Percentiles rank a stretch among this genome's conserved stretches.
These are phyloP conservation scores for Volutella citrinella DNA, from an alignment of 2,329 filamentous ascomycete genomes.

Conservation along the genomic window DNA sequence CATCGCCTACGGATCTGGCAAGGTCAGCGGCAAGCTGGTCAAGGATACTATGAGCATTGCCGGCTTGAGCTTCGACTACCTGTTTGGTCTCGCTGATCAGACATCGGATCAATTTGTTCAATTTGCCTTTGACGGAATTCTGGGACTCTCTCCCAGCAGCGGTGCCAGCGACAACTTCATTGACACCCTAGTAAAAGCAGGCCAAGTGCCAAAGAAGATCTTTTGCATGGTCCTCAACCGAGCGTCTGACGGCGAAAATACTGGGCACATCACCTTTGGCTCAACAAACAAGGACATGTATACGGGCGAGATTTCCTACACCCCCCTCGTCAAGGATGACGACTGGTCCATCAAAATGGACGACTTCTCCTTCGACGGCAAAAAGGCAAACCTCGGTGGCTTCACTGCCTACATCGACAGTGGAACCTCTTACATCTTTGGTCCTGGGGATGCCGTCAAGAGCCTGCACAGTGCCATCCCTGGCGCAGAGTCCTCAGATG, in stretches of 20 bases:
- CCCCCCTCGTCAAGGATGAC: constrained; percentile 47
- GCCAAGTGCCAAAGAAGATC: constrained; percentile 59
- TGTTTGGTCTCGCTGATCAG: constrained; percentile 69
- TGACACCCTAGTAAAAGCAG: constrained; percentile 54
- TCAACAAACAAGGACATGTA: constrained; percentile 64
- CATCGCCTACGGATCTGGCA: constrained; percentile 75
- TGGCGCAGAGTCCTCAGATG: constrained; percentile 54
- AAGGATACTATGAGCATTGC: constrained; percentile 67
- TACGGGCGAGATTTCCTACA: constrained; percentile 67
- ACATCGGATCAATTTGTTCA: constrained; percentile 71
- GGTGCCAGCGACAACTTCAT: constrained; percentile 65
- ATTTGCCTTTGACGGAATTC: constrained; percentile 85
- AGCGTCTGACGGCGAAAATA: constrained; percentile 59
- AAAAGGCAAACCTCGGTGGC: constrained; percentile 52
- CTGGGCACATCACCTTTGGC: constrained; percentile 78
- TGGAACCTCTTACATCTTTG: constrained; percentile 76
- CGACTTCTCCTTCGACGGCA: constrained; percentile 61
- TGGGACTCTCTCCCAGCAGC: constrained; percentile 68
- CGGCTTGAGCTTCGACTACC: constrained; percentile 59
- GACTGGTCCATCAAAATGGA: constrained; percentile 74
- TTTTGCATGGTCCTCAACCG: constrained; percentile 72
- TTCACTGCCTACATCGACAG: constrained; percentile 74
- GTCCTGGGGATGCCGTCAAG: constrained; percentile 64
- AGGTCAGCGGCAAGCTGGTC: constrained; percentile 64
- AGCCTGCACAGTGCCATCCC: constrained; percentile 67